Evolutionary conservation across 106 monocot genomes (phyloP).

Genomic region (Acorus gramineus): DNA sequence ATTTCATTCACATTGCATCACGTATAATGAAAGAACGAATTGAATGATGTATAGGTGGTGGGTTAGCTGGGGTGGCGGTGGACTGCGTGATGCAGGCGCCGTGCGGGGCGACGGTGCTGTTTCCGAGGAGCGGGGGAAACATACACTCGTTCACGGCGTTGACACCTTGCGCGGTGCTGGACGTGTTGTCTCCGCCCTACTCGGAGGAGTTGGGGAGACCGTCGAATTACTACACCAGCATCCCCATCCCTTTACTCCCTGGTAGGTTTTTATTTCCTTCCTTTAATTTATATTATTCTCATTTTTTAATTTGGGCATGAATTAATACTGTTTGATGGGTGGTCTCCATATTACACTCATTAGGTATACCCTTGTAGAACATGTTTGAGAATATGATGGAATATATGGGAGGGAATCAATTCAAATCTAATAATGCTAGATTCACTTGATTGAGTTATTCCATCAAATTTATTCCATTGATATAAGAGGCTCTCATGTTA

Average conservation of each 20-base stretch:
- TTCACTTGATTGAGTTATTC: too few species aligned
- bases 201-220: slow-evolving; percentile 9
- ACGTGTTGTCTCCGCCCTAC: slow-evolving; percentile 32
- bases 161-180: slow-evolving; percentile 32
- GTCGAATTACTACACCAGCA: slow-evolving; percentile 12
- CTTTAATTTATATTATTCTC: too few species aligned
- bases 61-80: slow-evolving; percentile 16
- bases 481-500: too few species aligned
- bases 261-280: background rate
- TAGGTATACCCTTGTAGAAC: too few species aligned
- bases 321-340: too few species aligned
- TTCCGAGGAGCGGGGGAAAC: slow-evolving; percentile 32
- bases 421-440: too few species aligned
- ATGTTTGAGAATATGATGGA: too few species aligned
- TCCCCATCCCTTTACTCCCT: slow-evolving; percentile 9
- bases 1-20: slow-evolving; percentile 2
- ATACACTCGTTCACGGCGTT: slow-evolving; percentile 35
- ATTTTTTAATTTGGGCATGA: too few species aligned
- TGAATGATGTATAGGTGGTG: background rate
- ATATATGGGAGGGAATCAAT: too few species aligned
- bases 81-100: slow-evolving; percentile 9
- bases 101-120: slow-evolving; percentile 14
- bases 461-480: too few species aligned
- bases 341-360: too few species aligned
- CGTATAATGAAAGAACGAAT: too few species aligned